Evolutionary conservation across 306 rosid species (phyloP).

Genomic region (Gastrolobium bilobum): DNA sequence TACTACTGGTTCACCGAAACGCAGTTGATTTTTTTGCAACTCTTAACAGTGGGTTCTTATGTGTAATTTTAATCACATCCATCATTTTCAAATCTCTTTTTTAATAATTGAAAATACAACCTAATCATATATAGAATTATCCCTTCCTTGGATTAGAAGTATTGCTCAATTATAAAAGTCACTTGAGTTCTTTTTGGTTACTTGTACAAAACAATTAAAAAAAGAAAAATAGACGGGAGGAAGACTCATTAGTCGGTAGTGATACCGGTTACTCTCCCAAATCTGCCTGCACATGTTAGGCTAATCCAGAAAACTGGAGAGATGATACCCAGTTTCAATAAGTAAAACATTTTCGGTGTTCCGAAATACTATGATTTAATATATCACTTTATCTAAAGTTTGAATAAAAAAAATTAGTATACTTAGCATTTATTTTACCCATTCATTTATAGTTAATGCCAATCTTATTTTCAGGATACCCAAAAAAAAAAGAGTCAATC

Average conservation of each 20-base stretch:
- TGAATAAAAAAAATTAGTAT: no score
- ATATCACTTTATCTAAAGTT: no score
- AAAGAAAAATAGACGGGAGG: neutral
- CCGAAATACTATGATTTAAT: no score
- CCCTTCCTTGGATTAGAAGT: neutral
- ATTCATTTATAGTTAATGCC: no score
- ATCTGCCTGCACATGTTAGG: no score
- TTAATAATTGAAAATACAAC: neutral
- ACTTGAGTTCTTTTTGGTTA: neutral
- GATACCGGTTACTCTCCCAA: neutral
- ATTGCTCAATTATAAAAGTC: neutral
- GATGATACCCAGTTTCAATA: no score
- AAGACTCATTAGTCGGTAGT: neutral
- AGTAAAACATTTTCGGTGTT: no score
- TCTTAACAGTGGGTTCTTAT: neutral
- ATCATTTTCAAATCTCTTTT: neutral
- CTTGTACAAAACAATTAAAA: neutral
- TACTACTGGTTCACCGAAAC: neutral
- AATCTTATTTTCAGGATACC: no score
- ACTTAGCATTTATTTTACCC: no score
- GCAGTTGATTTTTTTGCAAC: neutral
- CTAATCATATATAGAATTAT: neutral
- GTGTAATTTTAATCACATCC: neutral
- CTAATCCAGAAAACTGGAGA: no score
- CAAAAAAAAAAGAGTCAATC: no score